Percentiles rank a stretch among this genome's conserved stretches.
Conservation (phyloP, 441 rosid species). For the Mallotus repandus region DNA sequence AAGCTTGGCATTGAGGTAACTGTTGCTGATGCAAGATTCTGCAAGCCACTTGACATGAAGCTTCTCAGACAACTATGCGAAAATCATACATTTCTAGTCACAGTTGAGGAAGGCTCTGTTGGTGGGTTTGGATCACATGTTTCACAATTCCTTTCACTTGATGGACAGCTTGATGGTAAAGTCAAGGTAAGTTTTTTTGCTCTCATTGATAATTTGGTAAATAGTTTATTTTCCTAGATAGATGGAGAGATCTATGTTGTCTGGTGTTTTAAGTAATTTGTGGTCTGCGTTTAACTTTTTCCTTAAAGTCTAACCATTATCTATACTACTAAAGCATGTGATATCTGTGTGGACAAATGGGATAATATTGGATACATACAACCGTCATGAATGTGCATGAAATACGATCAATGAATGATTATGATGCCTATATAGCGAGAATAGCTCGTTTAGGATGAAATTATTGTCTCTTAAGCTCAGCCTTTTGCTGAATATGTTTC, state of each 20-base stretch:
- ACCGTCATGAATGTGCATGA: too few relatives aligned
- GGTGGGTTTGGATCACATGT: slow-evolving; percentile 97
- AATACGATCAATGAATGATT: too few relatives aligned
- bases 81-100: slow-evolving; percentile 64
- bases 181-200: slow-evolving; percentile 50
- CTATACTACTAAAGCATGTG: too few relatives aligned
- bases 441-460: neutral
- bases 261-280: neutral
- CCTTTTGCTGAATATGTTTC: slow-evolving; percentile 8
- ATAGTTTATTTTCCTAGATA: slow-evolving; percentile 2
- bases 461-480: neutral
- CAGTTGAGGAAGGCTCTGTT: slow-evolving; percentile 87
- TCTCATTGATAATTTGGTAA: neutral
- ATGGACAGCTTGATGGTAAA: slow-evolving; percentile 80
- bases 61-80: slow-evolving; percentile 71
- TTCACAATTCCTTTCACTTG: slow-evolving; percentile 79
- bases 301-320: neutral
- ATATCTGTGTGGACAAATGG: too few relatives aligned
- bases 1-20: slow-evolving; percentile 78
- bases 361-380: too few relatives aligned
- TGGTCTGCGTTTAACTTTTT: neutral
- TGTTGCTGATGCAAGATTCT: slow-evolving; percentile 92
- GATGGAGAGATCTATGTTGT: neutral
- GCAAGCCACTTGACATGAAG: slow-evolving; percentile 86
- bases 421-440: neutral